Conservation (phyloP, 257 asterid genomes). For the Eustoma russellianum region DNA sequence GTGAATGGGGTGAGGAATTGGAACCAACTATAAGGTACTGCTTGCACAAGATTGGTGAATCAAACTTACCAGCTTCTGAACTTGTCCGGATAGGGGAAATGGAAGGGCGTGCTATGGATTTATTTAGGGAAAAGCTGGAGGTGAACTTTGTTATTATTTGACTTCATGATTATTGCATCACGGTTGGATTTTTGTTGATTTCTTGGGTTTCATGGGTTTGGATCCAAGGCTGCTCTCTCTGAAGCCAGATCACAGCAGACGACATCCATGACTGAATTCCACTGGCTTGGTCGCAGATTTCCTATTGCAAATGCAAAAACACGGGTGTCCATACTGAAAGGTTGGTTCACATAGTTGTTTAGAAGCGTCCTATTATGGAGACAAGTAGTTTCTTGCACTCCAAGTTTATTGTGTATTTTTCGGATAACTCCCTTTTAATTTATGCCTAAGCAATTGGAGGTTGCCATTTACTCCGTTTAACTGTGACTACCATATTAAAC, state of each 20-base stretch:
- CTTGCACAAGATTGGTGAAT: conserved; percentile 84
- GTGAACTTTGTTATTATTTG: conserved; percentile 22
- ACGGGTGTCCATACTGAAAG: conserved; percentile 82
- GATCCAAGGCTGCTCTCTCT: conserved; percentile 83
- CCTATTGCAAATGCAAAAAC: conserved; percentile 95
- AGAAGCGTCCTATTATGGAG: not conserved
- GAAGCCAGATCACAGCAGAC: conserved; percentile 99
- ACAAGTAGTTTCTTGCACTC: not conserved
- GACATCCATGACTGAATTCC: conserved; percentile 88
- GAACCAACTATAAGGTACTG: conserved; percentile 87
- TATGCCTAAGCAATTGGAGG: not conserved
- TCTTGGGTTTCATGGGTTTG: conserved; percentile 17
- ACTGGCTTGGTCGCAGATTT: conserved; percentile 83
- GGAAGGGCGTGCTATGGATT: conserved; percentile 95
- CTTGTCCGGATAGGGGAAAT: conserved; percentile 74
- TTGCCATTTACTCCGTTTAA: not conserved
- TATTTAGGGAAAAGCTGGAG: conserved; percentile 93
- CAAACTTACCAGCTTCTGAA: conserved; percentile 79
- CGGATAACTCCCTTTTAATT: not conserved
- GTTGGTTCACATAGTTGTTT: conserved; percentile 24
- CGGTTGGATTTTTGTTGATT: conserved; percentile 9
- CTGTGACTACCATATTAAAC: too few relatives aligned
- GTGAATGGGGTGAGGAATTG: conserved; percentile 90
- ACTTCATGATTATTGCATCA: not conserved
- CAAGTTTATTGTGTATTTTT: too few relatives aligned